Evolutionary conservation across 1,284 basidiomycete genomes (phyloP).

Genomic region (Fistulina hepatica): DNA sequence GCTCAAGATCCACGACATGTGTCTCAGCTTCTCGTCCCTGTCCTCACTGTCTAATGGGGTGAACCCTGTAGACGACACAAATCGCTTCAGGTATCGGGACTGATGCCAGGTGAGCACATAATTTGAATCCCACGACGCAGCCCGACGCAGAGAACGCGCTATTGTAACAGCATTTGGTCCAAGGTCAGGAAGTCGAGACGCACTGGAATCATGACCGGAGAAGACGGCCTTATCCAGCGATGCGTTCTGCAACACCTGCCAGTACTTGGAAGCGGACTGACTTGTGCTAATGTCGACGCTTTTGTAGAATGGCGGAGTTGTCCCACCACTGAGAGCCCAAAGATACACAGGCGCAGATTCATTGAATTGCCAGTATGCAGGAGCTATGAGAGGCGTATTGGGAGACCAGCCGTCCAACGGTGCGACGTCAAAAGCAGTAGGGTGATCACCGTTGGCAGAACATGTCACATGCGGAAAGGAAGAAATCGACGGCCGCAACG

Average conservation of each 20-base stretch:
- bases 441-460: conserved; percentile 28
- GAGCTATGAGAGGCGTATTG: conserved; percentile 33
- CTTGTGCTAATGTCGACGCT: conserved; percentile 28
- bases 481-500: conserved; percentile 36
- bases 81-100: conserved; percentile 46
- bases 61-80: conserved; percentile 28
- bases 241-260: conserved; percentile 42
- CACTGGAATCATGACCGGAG: conserved; percentile 12
- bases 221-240: conserved; percentile 26
- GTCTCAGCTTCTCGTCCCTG: conserved; percentile 28
- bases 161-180: conserved; percentile 19
- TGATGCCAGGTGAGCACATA: conserved; percentile 62
- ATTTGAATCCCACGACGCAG: conserved; percentile 44
- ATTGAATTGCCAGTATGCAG: conserved; percentile 53
- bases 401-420: conserved; percentile 33
- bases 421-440: conserved; percentile 35
- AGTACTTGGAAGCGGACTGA: conserved; percentile 36
- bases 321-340: conserved; percentile 44
- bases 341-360: conserved; percentile 40
- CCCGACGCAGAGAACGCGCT: conserved; percentile 38
- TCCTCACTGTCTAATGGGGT: conserved; percentile 44
- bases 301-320: conserved; percentile 44
- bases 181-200: conserved; percentile 15
- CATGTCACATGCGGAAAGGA: conserved; percentile 35
- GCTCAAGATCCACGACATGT: conserved; percentile 41